Conservation (phyloP, 441 rosid species). For the Kokia cookei region DNA sequence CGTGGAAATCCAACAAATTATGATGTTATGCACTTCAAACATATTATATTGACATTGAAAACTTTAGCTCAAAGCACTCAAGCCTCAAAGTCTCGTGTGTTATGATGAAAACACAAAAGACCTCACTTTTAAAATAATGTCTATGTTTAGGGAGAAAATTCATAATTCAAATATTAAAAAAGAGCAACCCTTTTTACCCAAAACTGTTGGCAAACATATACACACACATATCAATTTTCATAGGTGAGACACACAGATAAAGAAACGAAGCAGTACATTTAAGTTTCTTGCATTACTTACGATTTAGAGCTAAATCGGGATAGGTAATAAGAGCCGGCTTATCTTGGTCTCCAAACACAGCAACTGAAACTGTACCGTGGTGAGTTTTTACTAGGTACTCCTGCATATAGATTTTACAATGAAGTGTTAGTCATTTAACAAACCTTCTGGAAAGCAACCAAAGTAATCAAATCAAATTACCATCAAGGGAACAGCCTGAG, state of each 20-base stretch:
- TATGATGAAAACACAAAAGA: background rate
- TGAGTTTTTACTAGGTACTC: slow-evolving; percentile 66
- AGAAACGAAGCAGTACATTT: background rate
- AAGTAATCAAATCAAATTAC: background rate
- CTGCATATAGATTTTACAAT: slow-evolving; percentile 27
- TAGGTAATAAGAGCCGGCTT: slow-evolving; percentile 92
- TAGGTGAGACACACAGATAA: background rate
- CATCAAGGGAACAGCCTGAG: background rate
- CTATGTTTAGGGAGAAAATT: background rate
- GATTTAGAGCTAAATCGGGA: slow-evolving; percentile 84
- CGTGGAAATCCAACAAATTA: background rate
- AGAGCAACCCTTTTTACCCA: background rate
- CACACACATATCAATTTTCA: background rate
- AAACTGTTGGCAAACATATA: background rate
- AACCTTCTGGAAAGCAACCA: background rate
- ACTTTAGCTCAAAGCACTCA: background rate
- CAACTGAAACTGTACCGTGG: slow-evolving; percentile 65
- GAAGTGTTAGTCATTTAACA: background rate
- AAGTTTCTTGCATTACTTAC: slow-evolving; percentile 33
- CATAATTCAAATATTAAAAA: background rate
- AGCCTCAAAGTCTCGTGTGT: background rate
- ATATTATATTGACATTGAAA: background rate
- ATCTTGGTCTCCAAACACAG: slow-evolving; percentile 86
- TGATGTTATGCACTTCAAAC: background rate
- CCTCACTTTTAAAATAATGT: background rate